Evolutionary conservation across 495 filamentous ascomycete species (phyloP), one percentile per base, ranked within the genome.

Genomic region (Aspergillus bridgeri): DNA sequence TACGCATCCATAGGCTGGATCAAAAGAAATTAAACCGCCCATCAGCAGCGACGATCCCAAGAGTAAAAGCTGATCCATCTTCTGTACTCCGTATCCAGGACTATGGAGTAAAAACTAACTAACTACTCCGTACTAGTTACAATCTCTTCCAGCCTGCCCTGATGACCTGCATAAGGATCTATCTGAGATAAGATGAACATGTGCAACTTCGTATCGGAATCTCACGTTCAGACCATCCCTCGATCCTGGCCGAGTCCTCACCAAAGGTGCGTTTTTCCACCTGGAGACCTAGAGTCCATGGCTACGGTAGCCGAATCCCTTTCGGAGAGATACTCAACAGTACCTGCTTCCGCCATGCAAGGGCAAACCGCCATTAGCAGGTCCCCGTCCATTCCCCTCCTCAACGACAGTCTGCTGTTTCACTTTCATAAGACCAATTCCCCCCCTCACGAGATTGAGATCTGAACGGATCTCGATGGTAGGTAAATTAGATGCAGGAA

Each of bases 401-500:
- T 38, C 8, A 9, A 38, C 33, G 33, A 38, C 33, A 3, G 33
- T 13, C 45, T 48, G 43, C 54, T 58, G 60, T 62, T 47, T 62
- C 54, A 62, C 55, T 38, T 38, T 38, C 33, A 38, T 38, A 17
- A 38, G 9, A 38, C 1, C 33, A 38, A 27, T 3, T 27, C 38
- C 27, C 38, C 46, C 38, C 25, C 20, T n/a, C 20, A n/a, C 25
- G 19, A 42, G 53, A 46, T 56, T 56, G 53, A 56, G 53, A 60
- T 57, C 53, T 56, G 58, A 48, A 25, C 53, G 53, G 49, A 53
- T 43, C 58, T n/a, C n/a, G n/a, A n/a, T 25, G 46, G 29, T 60
- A 18, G n/a, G 38, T 46, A 21, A 43, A 51, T 60, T 23, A 45
- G 51, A 62, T 42, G 60, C 60, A 62, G 60, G 55, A 62, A 62